Base-by-base conservation (phyloP, 75 land plant genomes). In the Azolla pinnata region DNA sequence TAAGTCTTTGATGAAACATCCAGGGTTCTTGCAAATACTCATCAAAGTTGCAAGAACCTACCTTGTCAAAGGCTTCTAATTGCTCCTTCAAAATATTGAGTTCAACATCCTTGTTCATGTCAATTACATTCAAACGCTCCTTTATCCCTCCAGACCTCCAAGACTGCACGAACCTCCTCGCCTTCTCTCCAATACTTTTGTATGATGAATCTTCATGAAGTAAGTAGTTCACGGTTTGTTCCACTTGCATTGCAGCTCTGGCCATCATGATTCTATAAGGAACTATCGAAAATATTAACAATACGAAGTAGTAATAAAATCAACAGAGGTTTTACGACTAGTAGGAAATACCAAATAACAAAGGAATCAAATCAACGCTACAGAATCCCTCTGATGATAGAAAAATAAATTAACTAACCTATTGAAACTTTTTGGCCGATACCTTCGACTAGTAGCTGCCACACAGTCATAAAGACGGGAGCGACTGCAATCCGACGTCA, bases 21-120 rank as follows among this genome's bases (percentile, higher is more conserved):
- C n/a, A n/a, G n/a, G n/a, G n/a, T n/a, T n/a, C n/a, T n/a, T n/a
- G n/a, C n/a, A n/a, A n/a, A n/a, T 7, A 50, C 53, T 7, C 53
- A 19, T 4, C 19, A 7, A 50, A n/a, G 19, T 7, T 24, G 24
- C 17, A 50, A 19, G 24, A 24, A 19, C 5, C 34, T 14, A 65
- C 67, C 58, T 65, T 38, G 18, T 65, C 67, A 33, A 65, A 35
- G 46, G 55, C 32, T 33, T 65, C 54, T 54, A 65, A 28, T 40
- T 55, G 67, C 27, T 31, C 31, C 58, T 65, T 48, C 67, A 65
- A 38, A 44, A 38, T 47, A 19, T 65, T 56, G 28, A 65, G 29
- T 18, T 34, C 44, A 49, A 28, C 33, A 31, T 54, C 34, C 31
- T 50, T 56, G 10, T 7, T 7, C 10, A 38, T 38, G 42, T 38